A percentile compares a stretch with the other conserved stretches of the same genome.
These are phyloP conservation scores for Oryza longistaminata DNA, from an alignment of 176 grass and related monocot species.

Conservation along the genomic window DNA sequence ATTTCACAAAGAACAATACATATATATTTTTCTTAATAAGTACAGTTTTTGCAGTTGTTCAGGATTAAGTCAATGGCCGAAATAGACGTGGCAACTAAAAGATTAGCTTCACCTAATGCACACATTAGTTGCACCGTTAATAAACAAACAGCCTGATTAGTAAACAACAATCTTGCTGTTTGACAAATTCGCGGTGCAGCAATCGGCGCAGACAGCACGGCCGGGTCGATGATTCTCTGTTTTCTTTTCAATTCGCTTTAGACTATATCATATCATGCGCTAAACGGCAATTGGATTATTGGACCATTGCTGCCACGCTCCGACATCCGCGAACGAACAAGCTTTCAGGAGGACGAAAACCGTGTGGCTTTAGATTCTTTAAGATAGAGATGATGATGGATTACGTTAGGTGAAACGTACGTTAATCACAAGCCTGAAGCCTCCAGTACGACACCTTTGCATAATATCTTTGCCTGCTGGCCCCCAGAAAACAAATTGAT, in stretches of 20 bases:
- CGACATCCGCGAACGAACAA: conserved; percentile 20
- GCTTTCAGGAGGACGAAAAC: not conserved
- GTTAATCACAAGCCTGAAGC: not conserved
- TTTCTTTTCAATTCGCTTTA: not conserved
- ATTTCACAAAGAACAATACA: not conserved
- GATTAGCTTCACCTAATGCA: conserved; percentile 3
- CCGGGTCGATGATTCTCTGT: not conserved
- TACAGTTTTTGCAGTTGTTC: not conserved
- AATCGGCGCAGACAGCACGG: not conserved
- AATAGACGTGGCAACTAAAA: conserved; percentile 30
- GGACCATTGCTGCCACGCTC: not conserved
- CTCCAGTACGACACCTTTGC: not conserved
- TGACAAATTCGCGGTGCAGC: conserved; percentile 17
- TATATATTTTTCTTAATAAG: not conserved
- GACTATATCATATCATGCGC: not conserved
- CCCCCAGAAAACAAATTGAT: not conserved
- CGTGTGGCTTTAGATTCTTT: conserved; percentile 4
- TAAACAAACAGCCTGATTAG: not conserved
- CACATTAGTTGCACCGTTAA: conserved; percentile 1
- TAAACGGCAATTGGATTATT: not conserved
- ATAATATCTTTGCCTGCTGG: not conserved
- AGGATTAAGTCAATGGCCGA: conserved; percentile 31
- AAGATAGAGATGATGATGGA: not conserved
- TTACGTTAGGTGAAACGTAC: conserved; percentile 10
- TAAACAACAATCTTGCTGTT: not conserved